Percentiles rank a stretch among this genome's conserved stretches.
phyloP scores from a whole-genome alignment of 805 yeast genomes.

The Kuraishia borneana region DNA sequence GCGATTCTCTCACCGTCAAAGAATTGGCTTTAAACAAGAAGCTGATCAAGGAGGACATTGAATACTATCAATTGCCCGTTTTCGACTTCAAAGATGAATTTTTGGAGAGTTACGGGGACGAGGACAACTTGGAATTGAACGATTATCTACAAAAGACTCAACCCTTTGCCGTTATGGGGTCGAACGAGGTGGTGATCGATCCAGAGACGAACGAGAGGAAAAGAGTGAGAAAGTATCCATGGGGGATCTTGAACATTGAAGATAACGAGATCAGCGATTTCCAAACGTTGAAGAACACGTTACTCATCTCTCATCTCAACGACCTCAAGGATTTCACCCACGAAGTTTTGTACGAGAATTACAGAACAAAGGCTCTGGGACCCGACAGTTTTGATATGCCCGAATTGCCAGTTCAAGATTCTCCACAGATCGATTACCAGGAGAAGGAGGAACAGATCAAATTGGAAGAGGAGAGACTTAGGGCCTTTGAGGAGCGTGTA shows the following conservation, averaged over 20 bases:
- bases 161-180: conserved; percentile 61
- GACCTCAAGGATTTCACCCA: conserved; percentile 86
- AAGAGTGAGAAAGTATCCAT: conserved; percentile 49
- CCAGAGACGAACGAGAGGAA: conserved; percentile 22
- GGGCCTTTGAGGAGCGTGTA: conserved; percentile 78
- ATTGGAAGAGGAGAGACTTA: conserved; percentile 79
- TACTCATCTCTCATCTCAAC: conserved; percentile 74
- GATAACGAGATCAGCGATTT: conserved; percentile 71
- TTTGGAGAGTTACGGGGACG: conserved; percentile 12
- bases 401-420: too few species aligned
- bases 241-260: conserved; percentile 55
- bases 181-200: conserved; percentile 27
- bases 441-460: conserved; percentile 80
- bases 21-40: conserved; percentile 67
- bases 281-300: conserved; percentile 64
- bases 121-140: conserved; percentile 18
- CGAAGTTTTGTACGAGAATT: conserved; percentile 76
- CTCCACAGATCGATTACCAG: conserved; percentile 1
- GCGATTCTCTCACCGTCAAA: conserved; percentile 63
- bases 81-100: conserved; percentile 67
- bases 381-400: background rate
- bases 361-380: conserved; percentile 71
- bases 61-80: conserved; percentile 56
- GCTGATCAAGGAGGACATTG: conserved; percentile 68
- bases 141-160: conserved; percentile 29